phyloP scores from a whole-genome alignment of 352 stramenopile genomes.

The Phytopythium oedochilum region DNA sequence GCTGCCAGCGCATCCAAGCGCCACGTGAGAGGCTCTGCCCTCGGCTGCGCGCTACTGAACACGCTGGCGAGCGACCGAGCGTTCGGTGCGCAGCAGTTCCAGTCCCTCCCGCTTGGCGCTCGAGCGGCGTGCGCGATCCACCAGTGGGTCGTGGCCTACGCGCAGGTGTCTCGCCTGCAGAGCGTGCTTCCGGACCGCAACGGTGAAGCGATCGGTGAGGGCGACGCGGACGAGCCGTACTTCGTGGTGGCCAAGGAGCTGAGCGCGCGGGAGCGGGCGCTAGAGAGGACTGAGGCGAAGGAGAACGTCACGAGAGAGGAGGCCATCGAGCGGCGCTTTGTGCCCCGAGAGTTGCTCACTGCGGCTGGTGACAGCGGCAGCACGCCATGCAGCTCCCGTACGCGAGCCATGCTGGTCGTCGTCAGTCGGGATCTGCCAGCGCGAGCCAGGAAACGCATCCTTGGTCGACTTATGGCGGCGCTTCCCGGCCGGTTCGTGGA shows the following conservation, averaged over 20 bases:
- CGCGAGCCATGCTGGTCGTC: constrained; percentile 62
- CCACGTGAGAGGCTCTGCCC: constrained; percentile 27
- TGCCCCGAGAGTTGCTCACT: constrained; percentile 35
- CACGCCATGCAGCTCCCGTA: constrained; percentile 19
- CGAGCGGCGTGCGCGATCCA: constrained; percentile 51
- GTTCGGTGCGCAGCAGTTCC: constrained; percentile 51
- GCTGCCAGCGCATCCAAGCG: constrained; percentile 14
- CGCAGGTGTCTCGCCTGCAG: constrained; percentile 38
- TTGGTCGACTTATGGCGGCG: constrained; percentile 28
- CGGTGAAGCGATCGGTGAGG: not conserved
- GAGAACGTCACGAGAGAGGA: constrained; percentile 28
- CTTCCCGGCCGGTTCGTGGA: constrained; percentile 75
- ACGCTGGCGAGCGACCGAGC: constrained; percentile 38
- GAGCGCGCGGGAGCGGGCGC: constrained; percentile 26
- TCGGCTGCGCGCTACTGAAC: constrained; percentile 38
- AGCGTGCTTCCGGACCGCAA: constrained; percentile 23
- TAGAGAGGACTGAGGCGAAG: constrained; percentile 28
- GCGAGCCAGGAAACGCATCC: constrained; percentile 24
- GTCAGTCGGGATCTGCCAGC: constrained; percentile 63
- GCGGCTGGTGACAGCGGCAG: not conserved
- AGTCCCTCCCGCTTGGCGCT: constrained; percentile 32
- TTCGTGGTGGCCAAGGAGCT: constrained; percentile 35
- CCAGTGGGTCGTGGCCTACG: constrained; percentile 47
- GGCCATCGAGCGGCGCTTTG: constrained; percentile 46
- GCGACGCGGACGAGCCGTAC: constrained; percentile 6